Percentiles rank a stretch among this genome's conserved stretches.
Evolutionary conservation across 352 stramenopile species (phyloP).

Genomic region (Peronospora destructor): DNA sequence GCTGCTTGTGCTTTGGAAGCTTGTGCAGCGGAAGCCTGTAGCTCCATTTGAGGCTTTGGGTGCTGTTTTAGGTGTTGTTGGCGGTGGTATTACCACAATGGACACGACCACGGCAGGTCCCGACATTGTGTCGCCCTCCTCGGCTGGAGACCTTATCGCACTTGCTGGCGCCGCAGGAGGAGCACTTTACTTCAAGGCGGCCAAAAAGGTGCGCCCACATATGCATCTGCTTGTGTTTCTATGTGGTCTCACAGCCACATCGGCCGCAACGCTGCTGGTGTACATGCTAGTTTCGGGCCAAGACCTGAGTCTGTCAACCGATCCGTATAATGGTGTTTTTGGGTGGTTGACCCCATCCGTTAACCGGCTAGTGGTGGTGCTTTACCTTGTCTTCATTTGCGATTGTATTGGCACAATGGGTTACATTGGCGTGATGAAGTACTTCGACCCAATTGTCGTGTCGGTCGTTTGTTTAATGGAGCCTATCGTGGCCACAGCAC

Average conservation of each 20-base stretch:
- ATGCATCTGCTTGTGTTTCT: slow-evolving; percentile 75
- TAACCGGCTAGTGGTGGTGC: slow-evolving; percentile 57
- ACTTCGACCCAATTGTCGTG: slow-evolving; percentile 88
- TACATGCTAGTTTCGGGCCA: slow-evolving; percentile 56
- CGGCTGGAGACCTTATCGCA: slow-evolving; percentile 60
- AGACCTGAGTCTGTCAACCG: slow-evolving; percentile 51
- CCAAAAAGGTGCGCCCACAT: slow-evolving; percentile 64
- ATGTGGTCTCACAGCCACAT: slow-evolving; percentile 47
- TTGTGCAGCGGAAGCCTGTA: slow-evolving; percentile 49
- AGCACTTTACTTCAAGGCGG: slow-evolving; percentile 69
- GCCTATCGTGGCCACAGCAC: slow-evolving; percentile 73
- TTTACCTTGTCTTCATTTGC: slow-evolving; percentile 84
- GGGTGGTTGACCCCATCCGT: slow-evolving; percentile 65
- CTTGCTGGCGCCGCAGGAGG: slow-evolving; percentile 59
- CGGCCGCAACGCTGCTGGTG: slow-evolving; percentile 43
- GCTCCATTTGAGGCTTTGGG: slow-evolving; percentile 57
- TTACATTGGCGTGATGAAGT: slow-evolving; percentile 90
- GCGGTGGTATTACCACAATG: slow-evolving; percentile 62
- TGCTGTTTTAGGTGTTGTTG: slow-evolving; percentile 60
- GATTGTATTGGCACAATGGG: slow-evolving; percentile 85
- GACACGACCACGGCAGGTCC: slow-evolving; percentile 33
- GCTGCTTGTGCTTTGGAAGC: slow-evolving; percentile 68
- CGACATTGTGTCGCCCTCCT: slow-evolving; percentile 41
- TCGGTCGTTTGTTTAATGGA: slow-evolving; percentile 85
- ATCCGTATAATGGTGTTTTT: slow-evolving; percentile 67